phyloP scores from a whole-genome alignment of 257 asterid genomes.

The Solanum pennellii region DNA sequence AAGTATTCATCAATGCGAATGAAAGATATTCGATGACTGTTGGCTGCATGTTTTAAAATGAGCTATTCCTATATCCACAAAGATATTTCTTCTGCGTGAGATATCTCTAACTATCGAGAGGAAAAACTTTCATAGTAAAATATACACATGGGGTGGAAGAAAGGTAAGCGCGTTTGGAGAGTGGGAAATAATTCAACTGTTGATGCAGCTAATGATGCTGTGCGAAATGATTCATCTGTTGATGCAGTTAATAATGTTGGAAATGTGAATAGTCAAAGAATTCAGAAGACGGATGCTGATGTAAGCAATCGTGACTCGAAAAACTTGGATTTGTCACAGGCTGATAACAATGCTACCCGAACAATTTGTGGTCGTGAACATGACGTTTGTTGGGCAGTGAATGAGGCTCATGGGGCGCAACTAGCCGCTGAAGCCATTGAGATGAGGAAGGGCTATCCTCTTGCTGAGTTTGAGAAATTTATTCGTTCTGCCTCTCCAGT shows the following conservation, averaged over 20 bases:
- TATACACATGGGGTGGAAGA: background rate
- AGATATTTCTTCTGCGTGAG: background rate
- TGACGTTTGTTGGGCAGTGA: constrained; percentile 1
- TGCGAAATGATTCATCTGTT: no score
- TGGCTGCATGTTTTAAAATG: background rate
- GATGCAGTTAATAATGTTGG: no score
- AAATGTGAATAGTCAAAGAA: no score
- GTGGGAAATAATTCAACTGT: no score
- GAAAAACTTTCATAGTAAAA: background rate
- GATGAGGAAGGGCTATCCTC: constrained; percentile 2
- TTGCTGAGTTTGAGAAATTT: constrained; percentile 16
- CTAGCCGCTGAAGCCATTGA: constrained; percentile 2
- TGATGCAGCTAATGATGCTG: no score
- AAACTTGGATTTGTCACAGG: no score
- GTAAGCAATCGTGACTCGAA: no score
- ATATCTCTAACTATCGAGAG: background rate
- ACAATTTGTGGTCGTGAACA: background rate
- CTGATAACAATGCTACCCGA: background rate
- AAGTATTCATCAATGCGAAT: background rate
- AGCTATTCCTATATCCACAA: background rate
- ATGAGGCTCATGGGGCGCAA: constrained; percentile 6
- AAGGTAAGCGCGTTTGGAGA: no score
- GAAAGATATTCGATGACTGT: background rate
- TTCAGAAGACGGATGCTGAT: no score
- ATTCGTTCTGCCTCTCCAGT: constrained; percentile 10